Evolutionary conservation across 208 protist genomes (phyloP).

Genomic region (Crithidia sp.): DNA sequence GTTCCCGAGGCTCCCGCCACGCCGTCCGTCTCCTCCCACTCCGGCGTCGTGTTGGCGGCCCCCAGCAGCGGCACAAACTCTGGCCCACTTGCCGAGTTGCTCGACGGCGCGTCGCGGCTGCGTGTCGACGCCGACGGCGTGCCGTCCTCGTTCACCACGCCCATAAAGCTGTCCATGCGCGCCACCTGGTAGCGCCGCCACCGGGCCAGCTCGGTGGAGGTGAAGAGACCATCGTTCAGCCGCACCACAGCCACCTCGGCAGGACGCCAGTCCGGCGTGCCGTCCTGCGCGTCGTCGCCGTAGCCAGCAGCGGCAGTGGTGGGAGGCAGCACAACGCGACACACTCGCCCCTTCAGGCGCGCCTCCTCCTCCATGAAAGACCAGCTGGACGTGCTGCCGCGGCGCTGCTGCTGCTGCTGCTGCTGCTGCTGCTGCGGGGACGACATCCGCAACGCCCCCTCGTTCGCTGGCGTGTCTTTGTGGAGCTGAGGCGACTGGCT

Average conservation of each 20-base stretch:
- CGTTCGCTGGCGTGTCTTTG: too few relatives aligned
- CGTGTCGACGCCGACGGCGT: conserved; percentile 20
- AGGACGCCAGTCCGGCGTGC: background rate
- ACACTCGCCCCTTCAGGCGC: background rate
- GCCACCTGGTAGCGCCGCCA: conserved; percentile 35
- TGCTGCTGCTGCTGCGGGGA: background rate
- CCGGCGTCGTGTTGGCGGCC: background rate
- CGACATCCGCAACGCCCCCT: background rate
- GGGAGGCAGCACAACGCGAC: conserved; percentile 2
- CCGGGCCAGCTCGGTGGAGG: conserved; percentile 30
- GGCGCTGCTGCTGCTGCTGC: conserved; percentile 1
- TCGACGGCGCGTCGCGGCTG: conserved; percentile 23
- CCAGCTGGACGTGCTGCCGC: conserved; percentile 13
- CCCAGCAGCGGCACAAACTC: conserved; percentile 24
- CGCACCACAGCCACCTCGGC: conserved; percentile 40
- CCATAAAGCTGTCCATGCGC: conserved; percentile 28
- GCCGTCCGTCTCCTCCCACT: background rate
- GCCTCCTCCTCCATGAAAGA: conserved; percentile 22
- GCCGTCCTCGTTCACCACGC: background rate
- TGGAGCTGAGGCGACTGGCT: too few relatives aligned
- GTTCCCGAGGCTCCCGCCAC: background rate
- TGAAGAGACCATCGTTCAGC: conserved; percentile 39
- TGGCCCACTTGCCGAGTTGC: conserved; percentile 21
- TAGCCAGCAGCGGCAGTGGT: background rate
- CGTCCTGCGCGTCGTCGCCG: background rate